These are phyloP conservation scores for Coemansia sp. DNA, from an alignment of 192 early-diverging fungal species.

Conservation along the genomic window DNA sequence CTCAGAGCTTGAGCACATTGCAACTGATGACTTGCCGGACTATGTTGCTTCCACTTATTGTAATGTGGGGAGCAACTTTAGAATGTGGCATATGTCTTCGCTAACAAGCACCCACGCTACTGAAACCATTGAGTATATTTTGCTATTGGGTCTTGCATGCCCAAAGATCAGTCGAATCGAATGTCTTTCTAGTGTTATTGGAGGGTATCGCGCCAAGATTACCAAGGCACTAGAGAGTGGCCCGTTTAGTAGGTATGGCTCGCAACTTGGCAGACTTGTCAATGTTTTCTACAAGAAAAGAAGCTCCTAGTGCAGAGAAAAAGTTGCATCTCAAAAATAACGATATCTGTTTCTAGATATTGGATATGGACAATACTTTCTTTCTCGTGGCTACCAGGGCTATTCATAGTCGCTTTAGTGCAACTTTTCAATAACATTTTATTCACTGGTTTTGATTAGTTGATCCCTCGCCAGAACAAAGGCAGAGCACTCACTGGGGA, in stretches of 20 bases:
- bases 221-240: not conserved
- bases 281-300: not conserved
- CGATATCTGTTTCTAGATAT: too few species aligned
- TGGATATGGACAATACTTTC: too few species aligned
- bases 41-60: not conserved
- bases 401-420: too few species aligned
- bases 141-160: not conserved
- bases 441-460: not conserved
- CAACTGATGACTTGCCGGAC: not conserved
- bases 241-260: not conserved
- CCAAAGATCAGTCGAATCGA: not conserved
- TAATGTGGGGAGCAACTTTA: not conserved
- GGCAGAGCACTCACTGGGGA: not conserved
- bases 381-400: too few species aligned
- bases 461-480: not conserved
- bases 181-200: not conserved
- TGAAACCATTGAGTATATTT: not conserved
- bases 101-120: not conserved
- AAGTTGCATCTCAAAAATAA: not conserved
- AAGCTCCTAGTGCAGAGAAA: not conserved
- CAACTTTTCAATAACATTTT: not conserved
- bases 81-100: not conserved
- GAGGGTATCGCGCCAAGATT: not conserved
- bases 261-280: not conserved
- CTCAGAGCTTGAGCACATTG: conserved; percentile 4